phyloP scores from a whole-genome alignment of 208 protist genomes.

The Trypanosoma grayi region DNA sequence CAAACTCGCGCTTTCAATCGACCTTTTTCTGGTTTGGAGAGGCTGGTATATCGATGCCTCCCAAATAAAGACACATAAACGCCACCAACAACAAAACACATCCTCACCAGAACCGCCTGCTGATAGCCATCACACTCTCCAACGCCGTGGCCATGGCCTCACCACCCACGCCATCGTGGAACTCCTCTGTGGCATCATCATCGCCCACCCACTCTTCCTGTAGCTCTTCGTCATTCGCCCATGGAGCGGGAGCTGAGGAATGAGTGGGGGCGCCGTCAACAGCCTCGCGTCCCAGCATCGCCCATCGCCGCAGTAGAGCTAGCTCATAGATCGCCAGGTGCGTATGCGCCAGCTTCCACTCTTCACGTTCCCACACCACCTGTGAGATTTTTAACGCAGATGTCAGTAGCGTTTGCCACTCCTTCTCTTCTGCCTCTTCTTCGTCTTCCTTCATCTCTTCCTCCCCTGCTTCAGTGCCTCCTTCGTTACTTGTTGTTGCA shows the following conservation, averaged over 20 bases:
- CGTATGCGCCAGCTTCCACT: slow-evolving; percentile 41
- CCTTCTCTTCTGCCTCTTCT: neutral
- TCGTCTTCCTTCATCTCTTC: neutral
- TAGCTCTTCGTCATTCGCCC: slow-evolving; percentile 22
- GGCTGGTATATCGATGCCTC: too few relatives aligned
- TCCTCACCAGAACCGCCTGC: neutral
- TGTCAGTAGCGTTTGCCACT: slow-evolving; percentile 6
- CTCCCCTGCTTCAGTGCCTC: neutral
- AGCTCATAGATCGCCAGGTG: slow-evolving; percentile 61
- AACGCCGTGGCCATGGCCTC: neutral
- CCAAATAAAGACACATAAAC: neutral
- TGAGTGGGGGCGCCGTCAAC: neutral
- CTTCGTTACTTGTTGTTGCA: neutral
- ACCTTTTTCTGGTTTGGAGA: too few relatives aligned
- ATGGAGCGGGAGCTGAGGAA: neutral
- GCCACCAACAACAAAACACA: neutral
- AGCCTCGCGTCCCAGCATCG: slow-evolving; percentile 7
- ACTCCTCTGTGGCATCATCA: neutral
- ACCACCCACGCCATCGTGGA: slow-evolving; percentile 4
- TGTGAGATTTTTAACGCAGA: slow-evolving; percentile 28
- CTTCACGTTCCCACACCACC: slow-evolving; percentile 49
- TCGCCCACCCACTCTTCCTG: slow-evolving; percentile 24
- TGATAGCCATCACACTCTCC: slow-evolving; percentile 30
- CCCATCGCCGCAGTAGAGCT: slow-evolving; percentile 30
- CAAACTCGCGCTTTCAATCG: too few relatives aligned